Evolutionary conservation across 2,329 filamentous ascomycete species (phyloP).

Genomic region (Coleophoma cylindrospora): DNA sequence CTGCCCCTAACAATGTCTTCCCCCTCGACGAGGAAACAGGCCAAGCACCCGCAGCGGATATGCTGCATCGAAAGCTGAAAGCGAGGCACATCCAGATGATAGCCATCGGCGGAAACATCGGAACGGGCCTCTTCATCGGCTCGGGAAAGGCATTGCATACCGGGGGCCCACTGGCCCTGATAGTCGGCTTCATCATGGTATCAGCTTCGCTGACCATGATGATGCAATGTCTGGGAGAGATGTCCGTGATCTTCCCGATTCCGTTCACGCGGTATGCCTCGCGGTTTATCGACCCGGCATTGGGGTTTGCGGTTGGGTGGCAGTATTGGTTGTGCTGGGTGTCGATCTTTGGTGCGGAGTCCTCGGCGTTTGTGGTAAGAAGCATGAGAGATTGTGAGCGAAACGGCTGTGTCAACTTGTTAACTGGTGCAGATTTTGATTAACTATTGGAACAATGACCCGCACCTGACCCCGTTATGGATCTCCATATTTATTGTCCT

Average conservation of each 20-base stretch:
- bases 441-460: conserved; percentile 60
- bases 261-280: conserved; percentile 24
- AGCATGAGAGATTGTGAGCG: too few species aligned
- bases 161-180: conserved; percentile 55
- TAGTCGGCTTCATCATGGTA: conserved; percentile 62
- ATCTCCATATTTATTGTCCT: conserved; percentile 66
- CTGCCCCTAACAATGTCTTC: neutral
- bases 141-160: conserved; percentile 49
- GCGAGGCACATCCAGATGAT: conserved; percentile 8
- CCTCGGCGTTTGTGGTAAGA: conserved; percentile 52
- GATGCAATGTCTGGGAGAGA: conserved; percentile 62
- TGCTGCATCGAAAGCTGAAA: conserved; percentile 2
- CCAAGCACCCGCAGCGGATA: neutral
- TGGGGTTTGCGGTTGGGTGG: conserved; percentile 73
- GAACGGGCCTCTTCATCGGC: conserved; percentile 33
- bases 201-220: conserved; percentile 2
- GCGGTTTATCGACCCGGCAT: conserved; percentile 34
- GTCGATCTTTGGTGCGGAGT: conserved; percentile 64
- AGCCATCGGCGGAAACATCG: conserved; percentile 31
- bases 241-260: conserved; percentile 43
- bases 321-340: conserved; percentile 75
- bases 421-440: conserved; percentile 50
- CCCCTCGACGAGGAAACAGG: neutral
- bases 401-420: neutral
- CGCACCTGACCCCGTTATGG: conserved; percentile 55